phyloP scores from a whole-genome alignment of 331 rosid genomes.

The Erythrophleum ivorense region DNA sequence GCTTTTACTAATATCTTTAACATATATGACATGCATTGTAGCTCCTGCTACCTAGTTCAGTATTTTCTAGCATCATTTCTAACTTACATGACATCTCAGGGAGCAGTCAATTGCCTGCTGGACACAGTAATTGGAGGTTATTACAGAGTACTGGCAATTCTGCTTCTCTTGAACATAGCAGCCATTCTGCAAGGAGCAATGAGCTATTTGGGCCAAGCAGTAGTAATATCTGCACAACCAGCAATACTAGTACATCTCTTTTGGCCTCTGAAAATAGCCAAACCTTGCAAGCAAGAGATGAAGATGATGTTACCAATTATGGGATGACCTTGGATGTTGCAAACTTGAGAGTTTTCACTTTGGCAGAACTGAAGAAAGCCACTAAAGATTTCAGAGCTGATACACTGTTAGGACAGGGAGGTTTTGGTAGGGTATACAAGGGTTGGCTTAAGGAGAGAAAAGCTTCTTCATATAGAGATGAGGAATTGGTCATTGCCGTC shows the following conservation, averaged over 20 bases:
- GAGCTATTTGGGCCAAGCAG: slow-evolving; percentile 42
- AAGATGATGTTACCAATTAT: slow-evolving; percentile 39
- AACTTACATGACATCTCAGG: slow-evolving; percentile 33
- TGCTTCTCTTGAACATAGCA: slow-evolving; percentile 47
- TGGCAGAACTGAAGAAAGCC: slow-evolving; percentile 50
- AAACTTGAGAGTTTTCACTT: slow-evolving; percentile 43
- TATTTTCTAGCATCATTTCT: slow-evolving; percentile 3
- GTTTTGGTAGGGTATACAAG: slow-evolving; percentile 80
- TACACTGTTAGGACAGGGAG: slow-evolving; percentile 73
- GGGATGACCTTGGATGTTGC: slow-evolving; percentile 47
- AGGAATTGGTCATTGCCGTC: slow-evolving; percentile 62
- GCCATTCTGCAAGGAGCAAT: slow-evolving; percentile 42
- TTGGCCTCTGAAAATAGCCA: slow-evolving; percentile 46
- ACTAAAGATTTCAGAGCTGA: slow-evolving; percentile 39
- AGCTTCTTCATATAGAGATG: slow-evolving; percentile 41
- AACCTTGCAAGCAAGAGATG: slow-evolving; percentile 32
- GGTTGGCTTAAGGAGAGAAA: slow-evolving; percentile 71
- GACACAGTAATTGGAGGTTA: not conserved
- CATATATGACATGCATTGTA: not conserved
- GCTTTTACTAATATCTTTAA: no score
- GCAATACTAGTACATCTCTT: slow-evolving; percentile 44
- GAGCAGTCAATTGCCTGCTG: slow-evolving; percentile 6
- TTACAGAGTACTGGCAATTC: slow-evolving; percentile 27
- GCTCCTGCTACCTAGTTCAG: not conserved
- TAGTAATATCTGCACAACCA: slow-evolving; percentile 43